These are phyloP conservation scores for Babesia bovis DNA, from an alignment of 169 alveolate species.

Conservation along the genomic window DNA sequence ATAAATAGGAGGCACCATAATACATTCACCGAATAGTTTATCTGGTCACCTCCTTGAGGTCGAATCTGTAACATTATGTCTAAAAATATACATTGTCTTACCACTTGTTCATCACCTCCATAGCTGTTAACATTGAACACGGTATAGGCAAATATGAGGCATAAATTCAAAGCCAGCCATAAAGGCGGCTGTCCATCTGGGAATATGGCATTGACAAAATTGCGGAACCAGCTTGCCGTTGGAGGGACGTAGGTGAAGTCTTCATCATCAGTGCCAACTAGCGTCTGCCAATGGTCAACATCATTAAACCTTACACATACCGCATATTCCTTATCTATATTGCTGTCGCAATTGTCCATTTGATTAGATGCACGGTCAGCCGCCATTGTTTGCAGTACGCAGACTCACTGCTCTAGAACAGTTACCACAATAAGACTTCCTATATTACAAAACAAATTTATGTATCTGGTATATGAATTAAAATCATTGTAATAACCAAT, in stretches of 20 bases:
- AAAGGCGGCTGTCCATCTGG: slow-evolving; percentile 53
- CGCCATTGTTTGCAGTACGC: too few relatives aligned
- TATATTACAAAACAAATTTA: too few relatives aligned
- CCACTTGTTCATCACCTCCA: too few relatives aligned
- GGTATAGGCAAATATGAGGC: slow-evolving; percentile 32
- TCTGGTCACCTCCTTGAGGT: background rate
- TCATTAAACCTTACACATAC: background rate
- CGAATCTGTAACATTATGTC: background rate
- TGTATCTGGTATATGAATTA: too few relatives aligned
- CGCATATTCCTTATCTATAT: background rate
- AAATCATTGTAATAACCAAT: too few relatives aligned
- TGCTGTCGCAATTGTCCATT: background rate
- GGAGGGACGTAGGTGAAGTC: slow-evolving; percentile 19
- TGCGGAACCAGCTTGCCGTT: background rate
- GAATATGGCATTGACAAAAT: slow-evolving; percentile 14
- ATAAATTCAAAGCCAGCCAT: slow-evolving; percentile 49
- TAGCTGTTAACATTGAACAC: slow-evolving; percentile 30
- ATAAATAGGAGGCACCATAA: slow-evolving; percentile 45
- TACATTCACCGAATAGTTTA: background rate
- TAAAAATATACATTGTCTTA: too few relatives aligned
- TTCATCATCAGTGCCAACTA: slow-evolving; percentile 19
- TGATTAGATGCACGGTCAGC: too few relatives aligned
- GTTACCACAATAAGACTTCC: too few relatives aligned
- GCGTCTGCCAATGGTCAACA: background rate
- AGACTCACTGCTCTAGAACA: too few relatives aligned